Conservation (phyloP, 2,329 filamentous ascomycete species). For the Botrytis paeoniae region DNA sequence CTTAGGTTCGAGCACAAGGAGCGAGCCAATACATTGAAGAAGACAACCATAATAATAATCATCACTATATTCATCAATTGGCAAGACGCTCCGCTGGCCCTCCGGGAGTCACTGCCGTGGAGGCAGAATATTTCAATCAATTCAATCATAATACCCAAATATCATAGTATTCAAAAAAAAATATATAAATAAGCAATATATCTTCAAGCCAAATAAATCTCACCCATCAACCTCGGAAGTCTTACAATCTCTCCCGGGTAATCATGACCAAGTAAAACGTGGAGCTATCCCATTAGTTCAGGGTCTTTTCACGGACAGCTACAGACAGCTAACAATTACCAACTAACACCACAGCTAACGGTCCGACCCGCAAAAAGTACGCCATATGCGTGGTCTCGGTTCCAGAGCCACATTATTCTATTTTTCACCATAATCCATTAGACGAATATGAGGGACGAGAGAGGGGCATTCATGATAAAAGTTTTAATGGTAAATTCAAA, state of each 20-base stretch:
- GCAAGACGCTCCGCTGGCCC: not conserved
- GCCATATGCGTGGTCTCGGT: not conserved
- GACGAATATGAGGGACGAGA: not conserved
- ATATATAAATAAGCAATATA: not conserved
- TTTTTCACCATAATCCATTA: not conserved
- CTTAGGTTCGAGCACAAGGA: not conserved
- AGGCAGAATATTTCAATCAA: not conserved
- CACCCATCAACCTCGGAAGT: not conserved
- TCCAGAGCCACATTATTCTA: not conserved
- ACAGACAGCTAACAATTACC: not conserved
- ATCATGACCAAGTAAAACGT: not conserved
- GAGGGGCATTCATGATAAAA: not conserved
- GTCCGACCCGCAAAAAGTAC: slow-evolving; percentile 1
- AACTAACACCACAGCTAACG: not conserved
- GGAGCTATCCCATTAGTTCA: slow-evolving; percentile 7
- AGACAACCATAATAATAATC: not conserved
- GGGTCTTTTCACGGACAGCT: not conserved
- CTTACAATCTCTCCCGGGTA: not conserved
- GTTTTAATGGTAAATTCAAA: not conserved
- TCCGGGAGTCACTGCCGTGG: not conserved
- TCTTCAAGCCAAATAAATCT: not conserved
- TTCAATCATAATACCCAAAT: not conserved
- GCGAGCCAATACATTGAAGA: not conserved
- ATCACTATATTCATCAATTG: not conserved
- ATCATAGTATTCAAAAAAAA: not conserved